Percentiles rank a stretch among this genome's conserved stretches.
These are phyloP conservation scores for Logfia minima DNA, from an alignment of 129 eudicot species.

Conservation along the genomic window DNA sequence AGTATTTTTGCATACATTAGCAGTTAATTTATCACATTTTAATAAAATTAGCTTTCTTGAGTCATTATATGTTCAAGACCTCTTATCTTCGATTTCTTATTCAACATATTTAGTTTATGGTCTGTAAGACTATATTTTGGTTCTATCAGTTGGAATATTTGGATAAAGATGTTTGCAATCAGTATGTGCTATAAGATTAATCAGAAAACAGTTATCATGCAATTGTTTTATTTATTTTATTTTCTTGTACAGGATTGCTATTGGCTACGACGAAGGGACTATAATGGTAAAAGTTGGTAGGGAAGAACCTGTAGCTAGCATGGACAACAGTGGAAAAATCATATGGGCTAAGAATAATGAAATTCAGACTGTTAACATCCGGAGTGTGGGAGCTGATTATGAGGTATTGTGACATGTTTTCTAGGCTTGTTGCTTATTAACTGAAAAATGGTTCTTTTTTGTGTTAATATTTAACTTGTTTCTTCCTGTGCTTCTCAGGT, in stretches of 20 bases:
- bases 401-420: slow-evolving; percentile 51
- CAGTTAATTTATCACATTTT: slow-evolving; percentile 10
- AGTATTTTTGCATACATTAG: neutral
- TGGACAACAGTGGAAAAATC: slow-evolving; percentile 89
- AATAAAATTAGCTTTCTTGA: slow-evolving; percentile 5
- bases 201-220: slow-evolving; percentile 2
- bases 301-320: slow-evolving; percentile 91
- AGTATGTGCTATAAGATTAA: neutral
- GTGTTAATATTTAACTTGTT: slow-evolving; percentile 11
- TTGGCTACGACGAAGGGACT: slow-evolving; percentile 93
- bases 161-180: slow-evolving; percentile 17
- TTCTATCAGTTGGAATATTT: slow-evolving; percentile 8
- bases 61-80: neutral
- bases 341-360: slow-evolving; percentile 96
- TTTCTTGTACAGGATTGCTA: slow-evolving; percentile 58
- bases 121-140: neutral
- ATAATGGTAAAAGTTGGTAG: slow-evolving; percentile 94
- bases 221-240: slow-evolving; percentile 5
- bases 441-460: neutral
- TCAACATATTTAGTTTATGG: slow-evolving; percentile 16
- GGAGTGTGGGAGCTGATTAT: slow-evolving; percentile 77
- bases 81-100: slow-evolving; percentile 1
- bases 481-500: slow-evolving; percentile 47
- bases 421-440: slow-evolving; percentile 21
- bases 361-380: slow-evolving; percentile 80